phyloP scores from a whole-genome alignment of 345 rosid genomes.

The Arabis alpina region DNA sequence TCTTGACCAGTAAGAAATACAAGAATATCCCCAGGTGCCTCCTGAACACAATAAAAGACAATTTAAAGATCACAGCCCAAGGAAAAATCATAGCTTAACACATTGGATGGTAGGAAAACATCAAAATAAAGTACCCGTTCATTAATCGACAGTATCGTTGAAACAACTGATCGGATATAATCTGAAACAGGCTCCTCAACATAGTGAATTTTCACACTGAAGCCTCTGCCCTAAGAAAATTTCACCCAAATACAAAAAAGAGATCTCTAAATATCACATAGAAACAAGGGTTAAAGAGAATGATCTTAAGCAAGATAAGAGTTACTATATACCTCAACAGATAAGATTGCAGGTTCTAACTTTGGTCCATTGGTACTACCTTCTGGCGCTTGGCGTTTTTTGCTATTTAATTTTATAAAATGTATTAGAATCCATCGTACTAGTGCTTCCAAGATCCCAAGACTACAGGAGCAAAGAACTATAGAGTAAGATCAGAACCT shows the following conservation, averaged over 20 bases:
- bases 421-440: not conserved
- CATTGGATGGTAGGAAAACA: not conserved
- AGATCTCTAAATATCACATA: not conserved
- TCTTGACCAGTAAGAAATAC: constrained; percentile 98
- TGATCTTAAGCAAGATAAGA: constrained; percentile 10
- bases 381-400: constrained; percentile 57
- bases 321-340: constrained; percentile 74
- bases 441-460: constrained; percentile 13
- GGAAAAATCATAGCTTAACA: constrained; percentile 13
- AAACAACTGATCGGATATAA: constrained; percentile 75
- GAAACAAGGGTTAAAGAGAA: constrained; percentile 8
- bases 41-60: constrained; percentile 49
- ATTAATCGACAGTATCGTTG: constrained; percentile 75
- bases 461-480: constrained; percentile 2
- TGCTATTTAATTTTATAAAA: constrained; percentile 43
- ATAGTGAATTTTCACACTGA: constrained; percentile 78
- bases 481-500: constrained; percentile 53
- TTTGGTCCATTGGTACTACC: constrained; percentile 50
- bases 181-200: constrained; percentile 89
- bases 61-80: constrained; percentile 5
- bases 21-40: constrained; percentile 87
- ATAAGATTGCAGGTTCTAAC: constrained; percentile 87
- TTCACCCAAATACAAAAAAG: constrained; percentile 20
- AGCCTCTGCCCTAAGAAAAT: constrained; percentile 87
- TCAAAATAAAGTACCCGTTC: constrained; percentile 61